These are phyloP conservation scores for Lachancea nothofagi DNA, from an alignment of 805 yeast genomes.

Conservation along the genomic window DNA sequence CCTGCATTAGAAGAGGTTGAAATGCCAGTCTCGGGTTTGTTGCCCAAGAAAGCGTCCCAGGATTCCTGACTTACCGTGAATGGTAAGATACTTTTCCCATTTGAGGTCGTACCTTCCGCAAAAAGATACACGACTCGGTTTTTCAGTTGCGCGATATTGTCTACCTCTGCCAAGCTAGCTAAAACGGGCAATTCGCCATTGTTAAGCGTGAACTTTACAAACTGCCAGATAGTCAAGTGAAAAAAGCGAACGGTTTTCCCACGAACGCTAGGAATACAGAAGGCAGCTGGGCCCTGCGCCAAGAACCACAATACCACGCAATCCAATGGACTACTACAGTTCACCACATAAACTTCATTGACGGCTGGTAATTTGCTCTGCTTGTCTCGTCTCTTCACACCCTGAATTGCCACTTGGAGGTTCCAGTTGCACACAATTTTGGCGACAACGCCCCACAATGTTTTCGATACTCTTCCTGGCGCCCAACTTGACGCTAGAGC, in stretches of 20 bases:
- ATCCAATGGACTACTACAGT: slow-evolving; percentile 45
- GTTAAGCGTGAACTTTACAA: slow-evolving; percentile 19
- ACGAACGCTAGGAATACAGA: slow-evolving; percentile 7
- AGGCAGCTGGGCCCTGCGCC: slow-evolving; percentile 20
- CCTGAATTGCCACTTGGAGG: slow-evolving; percentile 37
- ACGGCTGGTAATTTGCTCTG: slow-evolving; percentile 29
- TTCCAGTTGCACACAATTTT: slow-evolving; percentile 34
- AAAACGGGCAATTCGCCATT: slow-evolving; percentile 6
- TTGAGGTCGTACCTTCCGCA: slow-evolving; percentile 81
- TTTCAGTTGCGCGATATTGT: not conserved
- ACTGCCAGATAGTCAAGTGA: slow-evolving; percentile 16
- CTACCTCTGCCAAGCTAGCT: not conserved
- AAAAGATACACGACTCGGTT: slow-evolving; percentile 39
- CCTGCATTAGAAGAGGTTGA: slow-evolving; percentile 1
- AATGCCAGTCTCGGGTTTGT: not conserved
- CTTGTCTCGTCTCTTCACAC: slow-evolving; percentile 35
- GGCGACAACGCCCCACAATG: slow-evolving; percentile 19
- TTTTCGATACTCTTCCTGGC: slow-evolving; percentile 5
- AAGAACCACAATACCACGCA: slow-evolving; percentile 34
- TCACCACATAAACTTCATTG: slow-evolving; percentile 42
- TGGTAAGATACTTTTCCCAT: slow-evolving; percentile 70
- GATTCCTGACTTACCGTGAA: slow-evolving; percentile 34
- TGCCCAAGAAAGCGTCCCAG: slow-evolving; percentile 19
- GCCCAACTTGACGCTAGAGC: slow-evolving; percentile 4
- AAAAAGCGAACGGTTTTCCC: slow-evolving; percentile 13